Evolutionary conservation across 192 early-diverging fungal species (phyloP).

Genomic region (Rhizophagus sp.): DNA sequence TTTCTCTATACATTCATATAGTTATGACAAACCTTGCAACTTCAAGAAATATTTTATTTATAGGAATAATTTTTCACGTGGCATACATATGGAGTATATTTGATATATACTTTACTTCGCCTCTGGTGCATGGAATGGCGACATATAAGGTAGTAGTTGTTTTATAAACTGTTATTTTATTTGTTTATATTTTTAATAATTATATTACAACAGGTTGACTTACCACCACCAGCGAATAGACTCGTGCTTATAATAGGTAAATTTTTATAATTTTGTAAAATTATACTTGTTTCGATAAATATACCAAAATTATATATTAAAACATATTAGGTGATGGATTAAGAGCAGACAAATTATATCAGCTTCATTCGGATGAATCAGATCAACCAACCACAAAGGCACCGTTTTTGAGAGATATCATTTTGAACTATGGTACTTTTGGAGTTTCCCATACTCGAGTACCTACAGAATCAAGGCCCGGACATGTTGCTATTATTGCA

Average conservation of each 20-base stretch:
- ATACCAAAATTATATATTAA: not conserved
- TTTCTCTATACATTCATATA: no score
- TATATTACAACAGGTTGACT: constrained; percentile 46
- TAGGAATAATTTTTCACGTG: constrained; percentile 90
- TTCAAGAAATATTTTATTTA: constrained; percentile 60
- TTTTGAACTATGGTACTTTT: constrained; percentile 69
- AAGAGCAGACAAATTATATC: constrained; percentile 90
- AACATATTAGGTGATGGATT: constrained; percentile 78
- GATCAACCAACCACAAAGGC: constrained; percentile 54
- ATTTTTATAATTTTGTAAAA: not conserved
- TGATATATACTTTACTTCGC: constrained; percentile 99
- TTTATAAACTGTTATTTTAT: no score
- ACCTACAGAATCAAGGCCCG: constrained; percentile 94
- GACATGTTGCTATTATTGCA: constrained; percentile 97
- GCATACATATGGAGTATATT: constrained; percentile 91
- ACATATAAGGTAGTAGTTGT: constrained; percentile 50
- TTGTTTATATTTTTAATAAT: no score
- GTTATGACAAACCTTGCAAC: not conserved
- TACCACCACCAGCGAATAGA: constrained; percentile 78
- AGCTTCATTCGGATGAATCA: constrained; percentile 60
- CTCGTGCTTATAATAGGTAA: constrained; percentile 85
- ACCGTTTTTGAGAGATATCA: constrained; percentile 54
- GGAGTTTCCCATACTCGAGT: constrained; percentile 90
- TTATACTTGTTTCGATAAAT: not conserved
- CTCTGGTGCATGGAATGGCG: constrained; percentile 96